Conservation (phyloP, 208 protist genomes). For the Tetramitus jugosus region DNA sequence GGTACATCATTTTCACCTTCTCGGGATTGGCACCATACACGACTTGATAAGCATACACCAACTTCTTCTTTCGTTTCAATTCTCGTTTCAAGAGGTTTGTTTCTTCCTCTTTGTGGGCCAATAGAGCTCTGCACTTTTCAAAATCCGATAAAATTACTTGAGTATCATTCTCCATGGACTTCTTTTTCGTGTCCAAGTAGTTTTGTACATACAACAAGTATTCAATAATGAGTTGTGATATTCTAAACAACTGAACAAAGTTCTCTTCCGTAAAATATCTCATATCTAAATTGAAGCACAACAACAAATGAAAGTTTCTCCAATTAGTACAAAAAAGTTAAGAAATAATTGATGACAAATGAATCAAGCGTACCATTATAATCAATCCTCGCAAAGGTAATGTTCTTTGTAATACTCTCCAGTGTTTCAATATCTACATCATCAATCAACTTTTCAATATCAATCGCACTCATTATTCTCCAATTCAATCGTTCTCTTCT, state of each 20-base stretch:
- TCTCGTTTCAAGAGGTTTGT: background rate
- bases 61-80: conserved; percentile 19
- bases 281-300: too few species aligned
- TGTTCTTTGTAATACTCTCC: conserved; percentile 15
- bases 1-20: background rate
- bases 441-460: conserved; percentile 6
- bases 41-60: background rate
- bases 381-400: conserved; percentile 10
- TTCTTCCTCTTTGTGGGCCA: background rate
- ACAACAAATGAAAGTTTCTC: too few species aligned
- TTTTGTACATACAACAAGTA: conserved; percentile 19
- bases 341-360: background rate
- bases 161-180: background rate
- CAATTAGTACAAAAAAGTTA: too few species aligned
- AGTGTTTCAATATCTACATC: conserved; percentile 16
- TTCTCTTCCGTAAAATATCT: conserved; percentile 15
- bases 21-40: conserved; percentile 14
- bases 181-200: background rate
- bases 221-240: conserved; percentile 21
- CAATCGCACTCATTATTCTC: background rate
- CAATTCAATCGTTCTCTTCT: conserved; percentile 7
- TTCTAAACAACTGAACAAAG: conserved; percentile 10
- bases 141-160: background rate
- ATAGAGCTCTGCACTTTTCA: background rate
- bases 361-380: background rate